Percentiles rank a stretch among this genome's conserved stretches.
These are phyloP conservation scores for Stemphylium lycopersici DNA, from an alignment of 2,329 filamentous ascomycete species.

Conservation along the genomic window DNA sequence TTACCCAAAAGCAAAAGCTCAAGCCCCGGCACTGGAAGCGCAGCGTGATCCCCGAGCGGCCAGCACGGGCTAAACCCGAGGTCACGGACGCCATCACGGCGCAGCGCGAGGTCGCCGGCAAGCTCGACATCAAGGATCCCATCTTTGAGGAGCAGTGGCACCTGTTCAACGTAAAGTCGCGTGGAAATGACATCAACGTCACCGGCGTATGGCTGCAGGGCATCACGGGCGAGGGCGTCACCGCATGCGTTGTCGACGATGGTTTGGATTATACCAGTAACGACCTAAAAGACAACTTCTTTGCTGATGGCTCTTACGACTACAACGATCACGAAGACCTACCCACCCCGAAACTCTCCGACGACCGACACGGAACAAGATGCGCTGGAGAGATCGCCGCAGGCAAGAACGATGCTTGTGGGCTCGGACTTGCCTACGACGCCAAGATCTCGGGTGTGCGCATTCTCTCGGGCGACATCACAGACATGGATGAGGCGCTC, in stretches of 20 bases:
- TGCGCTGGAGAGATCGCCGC: slow-evolving; percentile 95
- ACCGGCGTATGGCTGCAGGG: slow-evolving; percentile 90
- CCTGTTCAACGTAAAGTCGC: slow-evolving; percentile 79
- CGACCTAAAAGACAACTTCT: slow-evolving; percentile 93
- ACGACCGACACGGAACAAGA: slow-evolving; percentile 90
- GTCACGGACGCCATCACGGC: slow-evolving; percentile 56
- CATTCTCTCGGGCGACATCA: slow-evolving; percentile 88
- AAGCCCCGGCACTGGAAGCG: slow-evolving; percentile 68
- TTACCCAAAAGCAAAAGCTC: slow-evolving; percentile 78
- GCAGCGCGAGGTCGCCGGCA: slow-evolving; percentile 52
- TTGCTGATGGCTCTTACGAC: slow-evolving; percentile 88
- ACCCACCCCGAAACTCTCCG: slow-evolving; percentile 79
- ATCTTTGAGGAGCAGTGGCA: slow-evolving; percentile 97
- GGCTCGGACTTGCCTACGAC: slow-evolving; percentile 94
- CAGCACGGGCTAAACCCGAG: slow-evolving; percentile 27
- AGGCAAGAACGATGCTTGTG: slow-evolving; percentile 89
- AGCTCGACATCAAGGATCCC: slow-evolving; percentile 81
- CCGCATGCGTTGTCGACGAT: slow-evolving; percentile 94
- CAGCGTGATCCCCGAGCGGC: slow-evolving; percentile 40
- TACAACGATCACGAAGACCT: slow-evolving; percentile 86
- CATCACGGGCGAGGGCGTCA: slow-evolving; percentile 86
- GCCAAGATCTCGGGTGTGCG: slow-evolving; percentile 89
- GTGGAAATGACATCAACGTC: slow-evolving; percentile 95
- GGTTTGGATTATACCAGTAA: slow-evolving; percentile 94
- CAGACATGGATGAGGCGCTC: slow-evolving; percentile 87